Conservation (phyloP, 2,329 filamentous ascomycete species). For the Penicillium thymicola region DNA sequence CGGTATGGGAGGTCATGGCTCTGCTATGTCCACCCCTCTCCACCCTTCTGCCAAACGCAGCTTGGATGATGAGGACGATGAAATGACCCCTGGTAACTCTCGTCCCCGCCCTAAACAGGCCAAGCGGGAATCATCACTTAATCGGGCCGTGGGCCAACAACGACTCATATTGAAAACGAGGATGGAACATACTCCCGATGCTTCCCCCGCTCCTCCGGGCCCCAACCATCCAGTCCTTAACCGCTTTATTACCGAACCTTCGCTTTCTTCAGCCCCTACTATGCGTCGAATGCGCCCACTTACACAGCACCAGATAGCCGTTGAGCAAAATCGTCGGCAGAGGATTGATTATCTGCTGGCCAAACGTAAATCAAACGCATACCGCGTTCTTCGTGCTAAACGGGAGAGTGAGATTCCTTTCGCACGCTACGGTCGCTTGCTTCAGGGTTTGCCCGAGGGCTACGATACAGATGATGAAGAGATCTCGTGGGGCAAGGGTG, state of each 20-base stretch:
- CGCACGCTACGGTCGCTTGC: constrained; percentile 40
- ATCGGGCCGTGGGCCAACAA: constrained; percentile 36
- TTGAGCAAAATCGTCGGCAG: constrained; percentile 49
- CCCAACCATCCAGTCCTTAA: constrained; percentile 42
- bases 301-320: constrained; percentile 50
- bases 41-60: constrained; percentile 37
- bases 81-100: constrained; percentile 36
- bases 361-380: constrained; percentile 40
- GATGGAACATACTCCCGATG: constrained; percentile 43
- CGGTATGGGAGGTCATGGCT: constrained; percentile 29
- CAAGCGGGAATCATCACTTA: constrained; percentile 38
- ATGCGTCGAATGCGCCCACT: constrained; percentile 45
- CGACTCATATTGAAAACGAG: constrained; percentile 46
- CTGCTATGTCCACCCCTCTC: constrained; percentile 37
- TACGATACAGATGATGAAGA: constrained; percentile 49
- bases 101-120: constrained; percentile 41
- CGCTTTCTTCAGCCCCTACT: constrained; percentile 29
- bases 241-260: constrained; percentile 38
- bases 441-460: constrained; percentile 42
- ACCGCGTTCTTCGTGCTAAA: constrained; percentile 36
- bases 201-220: constrained; percentile 45
- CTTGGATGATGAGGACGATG: constrained; percentile 43
- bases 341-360: constrained; percentile 48
- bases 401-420: constrained; percentile 42
- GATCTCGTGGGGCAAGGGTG: constrained; percentile 43